phyloP scores from a whole-genome alignment of 805 yeast species.

The Kazachstania viticola region DNA sequence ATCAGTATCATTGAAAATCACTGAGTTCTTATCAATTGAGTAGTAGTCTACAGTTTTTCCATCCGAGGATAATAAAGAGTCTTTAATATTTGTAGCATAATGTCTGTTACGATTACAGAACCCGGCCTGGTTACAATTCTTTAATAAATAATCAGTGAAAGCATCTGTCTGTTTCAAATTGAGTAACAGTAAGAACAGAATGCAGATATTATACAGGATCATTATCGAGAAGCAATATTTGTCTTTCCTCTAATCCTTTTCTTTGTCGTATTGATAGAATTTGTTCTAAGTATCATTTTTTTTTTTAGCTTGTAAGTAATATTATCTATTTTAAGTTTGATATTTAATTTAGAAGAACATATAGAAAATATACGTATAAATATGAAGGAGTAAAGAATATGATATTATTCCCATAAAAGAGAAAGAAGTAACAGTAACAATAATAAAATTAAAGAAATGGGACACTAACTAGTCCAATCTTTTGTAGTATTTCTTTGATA shows the following conservation, averaged over 20 bases:
- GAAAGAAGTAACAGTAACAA: not conserved
- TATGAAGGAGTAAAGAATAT: too few species aligned
- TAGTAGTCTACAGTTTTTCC: too few species aligned
- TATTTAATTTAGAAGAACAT: too few species aligned
- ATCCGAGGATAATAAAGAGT: conserved; percentile 24
- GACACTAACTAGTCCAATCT: too few species aligned
- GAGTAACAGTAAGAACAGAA: not conserved
- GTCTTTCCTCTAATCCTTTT: not conserved
- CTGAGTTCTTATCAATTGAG: conserved; percentile 28
- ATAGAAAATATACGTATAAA: too few species aligned
- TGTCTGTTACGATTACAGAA: conserved; percentile 74
- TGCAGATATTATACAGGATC: not conserved
- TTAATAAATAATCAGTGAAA: conserved; percentile 60
- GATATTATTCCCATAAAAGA: not conserved
- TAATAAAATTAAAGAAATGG: too few species aligned
- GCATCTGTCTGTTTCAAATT: conserved; percentile 14
- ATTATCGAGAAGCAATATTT: not conserved
- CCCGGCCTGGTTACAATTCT: conserved; percentile 69
- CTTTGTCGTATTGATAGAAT: not conserved
- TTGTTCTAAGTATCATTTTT: too few species aligned
- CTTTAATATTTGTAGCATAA: conserved; percentile 37
- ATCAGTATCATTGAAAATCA: conserved; percentile 16
- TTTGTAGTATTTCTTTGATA: conserved; percentile 44
- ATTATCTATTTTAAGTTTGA: too few species aligned
- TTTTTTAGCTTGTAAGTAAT: too few species aligned